Conservation (phyloP, 345 rosid species). For the Arabis alpina region DNA sequence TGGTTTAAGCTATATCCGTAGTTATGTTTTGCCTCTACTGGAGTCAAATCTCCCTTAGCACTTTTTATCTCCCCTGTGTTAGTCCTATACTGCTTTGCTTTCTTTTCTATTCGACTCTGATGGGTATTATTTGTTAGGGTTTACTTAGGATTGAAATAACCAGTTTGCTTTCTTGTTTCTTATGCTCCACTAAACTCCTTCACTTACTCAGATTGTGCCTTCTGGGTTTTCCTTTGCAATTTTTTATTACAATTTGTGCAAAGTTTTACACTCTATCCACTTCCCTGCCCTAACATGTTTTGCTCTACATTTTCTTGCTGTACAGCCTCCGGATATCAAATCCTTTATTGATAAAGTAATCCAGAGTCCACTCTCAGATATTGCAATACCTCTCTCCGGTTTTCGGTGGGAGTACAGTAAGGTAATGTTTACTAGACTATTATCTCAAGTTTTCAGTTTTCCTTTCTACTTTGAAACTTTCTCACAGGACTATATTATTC, state of each 20-base stretch:
- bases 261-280: neutral
- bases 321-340: conserved; percentile 91
- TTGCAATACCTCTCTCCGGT: conserved; percentile 96
- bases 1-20: neutral
- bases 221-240: conserved; percentile 2
- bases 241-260: conserved; percentile 2
- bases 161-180: conserved; percentile 5
- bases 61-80: neutral
- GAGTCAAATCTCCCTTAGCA: neutral
- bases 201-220: neutral
- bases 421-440: conserved; percentile 48
- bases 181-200: neutral
- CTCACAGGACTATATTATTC: conserved; percentile 42
- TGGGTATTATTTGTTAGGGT: neutral
- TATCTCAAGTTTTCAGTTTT: conserved; percentile 7
- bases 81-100: neutral
- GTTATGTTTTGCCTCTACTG: neutral
- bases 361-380: conserved; percentile 93
- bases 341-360: conserved; percentile 92
- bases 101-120: neutral
- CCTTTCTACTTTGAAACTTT: conserved; percentile 6
- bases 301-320: conserved; percentile 15
- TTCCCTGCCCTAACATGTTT: conserved; percentile 16
- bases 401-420: conserved; percentile 90
- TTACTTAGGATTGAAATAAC: neutral